phyloP scores from a whole-genome alignment of 495 filamentous ascomycete species.

The Aspergillus steynii region DNA sequence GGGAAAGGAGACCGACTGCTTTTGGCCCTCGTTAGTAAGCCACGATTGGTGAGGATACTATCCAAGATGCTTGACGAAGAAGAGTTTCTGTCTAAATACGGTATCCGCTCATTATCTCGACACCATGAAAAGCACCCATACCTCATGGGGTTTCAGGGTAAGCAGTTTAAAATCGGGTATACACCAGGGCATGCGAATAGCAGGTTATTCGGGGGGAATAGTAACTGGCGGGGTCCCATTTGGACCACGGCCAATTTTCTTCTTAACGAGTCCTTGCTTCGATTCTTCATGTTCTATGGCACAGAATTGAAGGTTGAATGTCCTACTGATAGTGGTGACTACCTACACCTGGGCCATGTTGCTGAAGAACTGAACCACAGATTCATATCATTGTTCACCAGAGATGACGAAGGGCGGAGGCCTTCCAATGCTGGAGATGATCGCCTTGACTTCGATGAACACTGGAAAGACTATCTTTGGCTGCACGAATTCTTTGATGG shows the following conservation, averaged over 20 bases:
- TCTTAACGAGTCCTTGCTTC: constrained; percentile 84
- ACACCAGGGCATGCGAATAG: constrained; percentile 93
- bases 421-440: constrained; percentile 83
- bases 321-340: constrained; percentile 87
- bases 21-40: constrained; percentile 84
- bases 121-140: constrained; percentile 87
- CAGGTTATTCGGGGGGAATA: constrained; percentile 92
- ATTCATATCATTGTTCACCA: constrained; percentile 84
- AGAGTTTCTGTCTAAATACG: constrained; percentile 87
- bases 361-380: constrained; percentile 95
- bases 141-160: constrained; percentile 93
- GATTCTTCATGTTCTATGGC: constrained; percentile 96
- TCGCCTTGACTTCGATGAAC: constrained; percentile 80
- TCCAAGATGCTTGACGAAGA: constrained; percentile 90
- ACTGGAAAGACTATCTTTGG: constrained; percentile 93
- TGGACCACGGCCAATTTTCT: constrained; percentile 97
- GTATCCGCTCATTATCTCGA: constrained; percentile 90
- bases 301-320: constrained; percentile 86
- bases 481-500: constrained; percentile 98
- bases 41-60: constrained; percentile 80
- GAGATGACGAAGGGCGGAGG: constrained; percentile 77
- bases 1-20: constrained; percentile 87
- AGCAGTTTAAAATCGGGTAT: constrained; percentile 84
- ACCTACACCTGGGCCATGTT: constrained; percentile 95
- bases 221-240: constrained; percentile 92